A percentile compares a stretch with the other conserved stretches of the same genome.
Evolutionary conservation across 2,329 filamentous ascomycete genomes (phyloP).

Genomic region (Cladobotryum protrusum): DNA sequence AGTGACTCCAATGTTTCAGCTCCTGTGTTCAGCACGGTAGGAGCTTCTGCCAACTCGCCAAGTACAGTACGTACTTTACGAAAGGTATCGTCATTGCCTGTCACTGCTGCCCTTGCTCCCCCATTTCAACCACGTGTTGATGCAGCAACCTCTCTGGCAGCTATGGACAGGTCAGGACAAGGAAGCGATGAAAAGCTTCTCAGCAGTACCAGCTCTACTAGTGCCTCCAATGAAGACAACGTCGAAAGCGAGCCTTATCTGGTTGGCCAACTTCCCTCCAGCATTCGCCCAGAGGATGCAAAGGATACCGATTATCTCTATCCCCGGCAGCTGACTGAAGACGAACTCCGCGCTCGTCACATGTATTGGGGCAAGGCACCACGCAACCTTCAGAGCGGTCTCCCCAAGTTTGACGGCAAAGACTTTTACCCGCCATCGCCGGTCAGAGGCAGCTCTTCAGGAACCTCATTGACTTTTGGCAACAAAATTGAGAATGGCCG

Average conservation of each 20-base stretch:
- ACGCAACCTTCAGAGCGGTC: constrained; percentile 41
- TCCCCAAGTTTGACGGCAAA: constrained; percentile 60
- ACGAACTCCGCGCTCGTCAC: constrained; percentile 52
- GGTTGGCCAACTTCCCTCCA: constrained; percentile 44
- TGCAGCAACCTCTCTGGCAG: background rate
- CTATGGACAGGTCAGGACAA: constrained; percentile 7
- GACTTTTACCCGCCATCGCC: constrained; percentile 57
- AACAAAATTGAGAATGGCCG: background rate
- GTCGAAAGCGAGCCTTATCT: constrained; percentile 42
- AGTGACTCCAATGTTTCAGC: constrained; percentile 19
- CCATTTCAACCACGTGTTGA: constrained; percentile 40
- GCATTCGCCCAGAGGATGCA: constrained; percentile 35
- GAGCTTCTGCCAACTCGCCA: constrained; percentile 15
- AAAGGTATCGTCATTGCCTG: constrained; percentile 35
- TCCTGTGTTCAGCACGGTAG: constrained; percentile 9
- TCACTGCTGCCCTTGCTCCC: constrained; percentile 42
- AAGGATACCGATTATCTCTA: constrained; percentile 48
- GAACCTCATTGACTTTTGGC: constrained; percentile 2
- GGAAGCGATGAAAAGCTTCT: constrained; percentile 4
- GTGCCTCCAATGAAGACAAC: background rate
- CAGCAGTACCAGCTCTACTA: constrained; percentile 2
- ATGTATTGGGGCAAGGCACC: constrained; percentile 56
- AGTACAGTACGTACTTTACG: constrained; percentile 9
- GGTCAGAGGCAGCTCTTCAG: constrained; percentile 28
- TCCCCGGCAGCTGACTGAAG: constrained; percentile 49